These are phyloP conservation scores for Psilocybe sp. DNA, from an alignment of 768 basidiomycete species.

Conservation along the genomic window DNA sequence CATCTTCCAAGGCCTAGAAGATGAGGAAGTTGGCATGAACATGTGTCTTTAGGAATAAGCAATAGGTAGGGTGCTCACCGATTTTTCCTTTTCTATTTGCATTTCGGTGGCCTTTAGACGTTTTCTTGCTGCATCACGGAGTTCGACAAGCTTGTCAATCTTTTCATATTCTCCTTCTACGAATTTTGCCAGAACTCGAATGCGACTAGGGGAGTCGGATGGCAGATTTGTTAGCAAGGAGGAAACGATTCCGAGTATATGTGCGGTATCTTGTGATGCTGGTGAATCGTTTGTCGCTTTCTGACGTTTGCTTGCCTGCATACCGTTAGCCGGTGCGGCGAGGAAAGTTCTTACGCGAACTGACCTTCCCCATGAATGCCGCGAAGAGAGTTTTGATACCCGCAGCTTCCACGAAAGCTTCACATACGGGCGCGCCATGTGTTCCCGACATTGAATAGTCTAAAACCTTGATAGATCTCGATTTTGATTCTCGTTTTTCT, in stretches of 20 bases:
- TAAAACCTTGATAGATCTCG: conserved; percentile 85
- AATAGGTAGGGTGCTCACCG: conserved; percentile 38
- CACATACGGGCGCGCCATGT: conserved; percentile 66
- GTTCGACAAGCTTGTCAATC: conserved; percentile 87
- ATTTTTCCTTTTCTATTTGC: conserved; percentile 68
- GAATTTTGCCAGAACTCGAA: conserved; percentile 88
- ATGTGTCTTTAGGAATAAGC: neutral
- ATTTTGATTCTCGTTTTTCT: conserved; percentile 78
- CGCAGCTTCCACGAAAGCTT: conserved; percentile 81
- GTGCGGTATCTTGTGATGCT: conserved; percentile 79
- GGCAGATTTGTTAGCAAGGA: conserved; percentile 86
- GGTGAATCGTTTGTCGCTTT: conserved; percentile 44
- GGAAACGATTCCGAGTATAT: conserved; percentile 83
- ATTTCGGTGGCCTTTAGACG: conserved; percentile 60
- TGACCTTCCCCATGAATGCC: conserved; percentile 92
- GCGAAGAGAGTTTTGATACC: conserved; percentile 91
- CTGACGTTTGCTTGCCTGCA: conserved; percentile 60
- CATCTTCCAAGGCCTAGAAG: conserved; percentile 52
- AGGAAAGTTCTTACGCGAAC: neutral
- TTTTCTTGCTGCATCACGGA: conserved; percentile 66
- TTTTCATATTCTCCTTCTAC: conserved; percentile 93
- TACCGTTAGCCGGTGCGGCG: neutral
- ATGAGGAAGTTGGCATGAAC: neutral
- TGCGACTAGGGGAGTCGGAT: conserved; percentile 77
- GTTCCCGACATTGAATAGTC: conserved; percentile 87